Evolutionary conservation across 352 stramenopile genomes (phyloP).

Genomic region (Phytophthora pistaciae): DNA sequence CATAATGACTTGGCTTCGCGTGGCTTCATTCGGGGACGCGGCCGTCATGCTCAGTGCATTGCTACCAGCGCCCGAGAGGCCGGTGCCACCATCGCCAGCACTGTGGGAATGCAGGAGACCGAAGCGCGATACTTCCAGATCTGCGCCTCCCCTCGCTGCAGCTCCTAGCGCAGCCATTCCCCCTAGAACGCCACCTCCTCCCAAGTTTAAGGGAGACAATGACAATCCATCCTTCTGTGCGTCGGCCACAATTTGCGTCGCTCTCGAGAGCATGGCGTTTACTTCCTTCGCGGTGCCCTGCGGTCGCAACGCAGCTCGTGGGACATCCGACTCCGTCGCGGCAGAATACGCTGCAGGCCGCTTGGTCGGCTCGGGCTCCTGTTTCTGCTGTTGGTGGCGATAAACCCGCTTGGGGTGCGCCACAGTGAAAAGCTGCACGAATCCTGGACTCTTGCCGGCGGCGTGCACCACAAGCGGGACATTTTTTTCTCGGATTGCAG

Average conservation of each 20-base stretch:
- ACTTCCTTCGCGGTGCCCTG: constrained; percentile 40
- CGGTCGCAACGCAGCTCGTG: constrained; percentile 10
- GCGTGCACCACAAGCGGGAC: constrained; percentile 75
- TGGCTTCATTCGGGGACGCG: constrained; percentile 35
- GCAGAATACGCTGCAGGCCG: constrained; percentile 1
- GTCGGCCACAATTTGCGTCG: constrained; percentile 45
- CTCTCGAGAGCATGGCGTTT: constrained; percentile 45
- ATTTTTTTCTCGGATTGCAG: constrained; percentile 92
- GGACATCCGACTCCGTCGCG: constrained; percentile 10
- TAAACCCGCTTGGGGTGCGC: constrained; percentile 46
- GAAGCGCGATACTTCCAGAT: constrained; percentile 40
- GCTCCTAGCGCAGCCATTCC: constrained; percentile 17
- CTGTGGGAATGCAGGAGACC: constrained; percentile 33
- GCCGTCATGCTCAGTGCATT: constrained; percentile 11
- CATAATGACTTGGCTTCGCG: constrained; percentile 52
- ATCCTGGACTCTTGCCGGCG: constrained; percentile 73
- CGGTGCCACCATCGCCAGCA: constrained; percentile 15
- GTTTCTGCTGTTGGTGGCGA: constrained; percentile 6
- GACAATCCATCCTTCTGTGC: constrained; percentile 28
- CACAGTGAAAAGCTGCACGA: constrained; percentile 73
- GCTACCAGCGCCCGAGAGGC: neutral
- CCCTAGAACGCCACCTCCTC: constrained; percentile 7
- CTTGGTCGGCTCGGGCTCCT: constrained; percentile 3
- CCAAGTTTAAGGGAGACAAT: constrained; percentile 17
- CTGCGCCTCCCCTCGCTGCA: constrained; percentile 20